A percentile compares a stretch with the other conserved stretches of the same genome.
Evolutionary conservation across 2,329 filamentous ascomycete genomes (phyloP).

Genomic region (Xylaria hypoxylon): DNA sequence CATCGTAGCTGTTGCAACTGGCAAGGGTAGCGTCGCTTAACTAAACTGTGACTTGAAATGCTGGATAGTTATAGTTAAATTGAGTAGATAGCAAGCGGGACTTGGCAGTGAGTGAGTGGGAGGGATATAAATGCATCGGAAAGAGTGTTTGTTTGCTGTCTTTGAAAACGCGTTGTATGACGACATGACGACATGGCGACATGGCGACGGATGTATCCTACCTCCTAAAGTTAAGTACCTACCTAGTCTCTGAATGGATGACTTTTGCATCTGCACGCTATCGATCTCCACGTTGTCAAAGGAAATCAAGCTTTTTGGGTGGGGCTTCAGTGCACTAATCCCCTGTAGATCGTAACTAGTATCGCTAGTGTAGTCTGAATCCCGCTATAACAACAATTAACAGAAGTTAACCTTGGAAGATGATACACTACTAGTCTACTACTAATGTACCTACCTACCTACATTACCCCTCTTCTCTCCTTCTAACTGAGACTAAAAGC

Average conservation of each 20-base stretch:
- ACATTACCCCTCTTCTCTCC: no score
- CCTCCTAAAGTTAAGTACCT: no score
- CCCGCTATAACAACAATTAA: no score
- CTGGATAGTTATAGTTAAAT: no score
- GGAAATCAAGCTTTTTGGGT: conserved; percentile 34
- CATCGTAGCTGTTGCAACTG: conserved; percentile 20
- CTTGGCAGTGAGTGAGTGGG: no score
- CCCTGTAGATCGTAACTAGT: conserved; percentile 19
- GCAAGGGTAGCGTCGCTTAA: neutral
- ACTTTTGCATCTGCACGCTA: neutral
- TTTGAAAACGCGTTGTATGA: conserved; percentile 26
- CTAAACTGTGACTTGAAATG: neutral
- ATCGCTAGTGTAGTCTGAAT: no score
- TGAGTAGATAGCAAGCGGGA: neutral
- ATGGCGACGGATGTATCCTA: neutral
- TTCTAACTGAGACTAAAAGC: no score
- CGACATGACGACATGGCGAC: conserved; percentile 25
- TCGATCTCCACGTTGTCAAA: neutral
- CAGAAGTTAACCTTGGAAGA: no score
- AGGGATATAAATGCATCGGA: conserved; percentile 10
- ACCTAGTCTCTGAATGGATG: neutral
- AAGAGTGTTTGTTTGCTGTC: neutral
- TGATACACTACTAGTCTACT: no score
- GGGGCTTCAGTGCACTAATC: conserved; percentile 4
- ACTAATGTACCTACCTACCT: no score